Evolutionary conservation across 345 rosid genomes (phyloP).

Genomic region (Adansonia digitata): DNA sequence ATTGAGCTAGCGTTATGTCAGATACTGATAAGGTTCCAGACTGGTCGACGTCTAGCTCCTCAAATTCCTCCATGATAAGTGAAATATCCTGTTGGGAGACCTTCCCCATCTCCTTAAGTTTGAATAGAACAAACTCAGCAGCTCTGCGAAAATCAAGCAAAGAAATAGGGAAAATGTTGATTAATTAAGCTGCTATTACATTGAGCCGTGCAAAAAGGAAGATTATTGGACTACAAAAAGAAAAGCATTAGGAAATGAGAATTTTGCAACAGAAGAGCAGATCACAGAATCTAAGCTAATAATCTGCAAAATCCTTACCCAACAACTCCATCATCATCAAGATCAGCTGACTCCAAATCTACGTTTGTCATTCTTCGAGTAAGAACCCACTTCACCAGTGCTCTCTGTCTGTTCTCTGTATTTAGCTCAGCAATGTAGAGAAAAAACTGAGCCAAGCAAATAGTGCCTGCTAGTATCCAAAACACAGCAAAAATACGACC

Average conservation of each 20-base stretch:
- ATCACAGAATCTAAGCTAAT: neutral
- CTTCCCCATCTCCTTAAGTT: constrained; percentile 78
- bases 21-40: constrained; percentile 15
- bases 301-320: constrained; percentile 42
- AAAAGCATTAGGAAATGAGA: neutral
- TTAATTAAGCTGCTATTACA: neutral
- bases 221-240: neutral
- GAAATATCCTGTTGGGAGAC: constrained; percentile 50
- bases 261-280: neutral
- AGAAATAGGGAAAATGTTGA: neutral
- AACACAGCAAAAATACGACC: constrained; percentile 70
- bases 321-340: constrained; percentile 63
- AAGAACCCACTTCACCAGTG: constrained; percentile 68
- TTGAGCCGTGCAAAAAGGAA: neutral
- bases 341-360: constrained; percentile 88
- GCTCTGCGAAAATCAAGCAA: constrained; percentile 27
- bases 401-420: constrained; percentile 57
- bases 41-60: constrained; percentile 43
- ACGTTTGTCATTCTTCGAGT: constrained; percentile 42
- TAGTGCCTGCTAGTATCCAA: constrained; percentile 64
- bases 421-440: constrained; percentile 59
- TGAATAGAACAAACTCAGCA: constrained; percentile 52
- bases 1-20: constrained; percentile 16
- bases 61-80: constrained; percentile 46
- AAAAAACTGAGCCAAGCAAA: constrained; percentile 63